Evolutionary conservation across 2,329 filamentous ascomycete genomes (phyloP), one percentile per base, ranked within the genome.

Genomic region (Pseudogymnoascus sp.): DNA sequence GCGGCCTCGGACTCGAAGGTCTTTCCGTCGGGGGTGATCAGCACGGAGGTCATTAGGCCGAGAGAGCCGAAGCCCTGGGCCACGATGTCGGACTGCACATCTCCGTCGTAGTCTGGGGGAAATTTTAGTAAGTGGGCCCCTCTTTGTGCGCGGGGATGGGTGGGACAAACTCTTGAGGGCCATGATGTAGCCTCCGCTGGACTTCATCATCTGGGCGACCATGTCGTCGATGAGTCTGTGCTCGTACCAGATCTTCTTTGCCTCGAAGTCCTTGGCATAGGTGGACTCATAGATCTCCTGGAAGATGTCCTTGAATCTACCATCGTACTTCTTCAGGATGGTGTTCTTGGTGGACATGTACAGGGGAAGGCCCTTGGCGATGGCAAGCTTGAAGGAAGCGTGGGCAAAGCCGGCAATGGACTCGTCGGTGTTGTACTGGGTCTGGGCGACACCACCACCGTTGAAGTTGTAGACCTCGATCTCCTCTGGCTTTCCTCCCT

Each of bases 341-440:
- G 95, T 99, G 84, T 97, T 97, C 89, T 99, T 99, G 79, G 95
- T 99, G 84, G 91, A 96, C 93, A 97, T 96, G 83, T 97, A 99
- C 73, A 99, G 83, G n/a, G 95, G 95, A 69, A 96, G 82, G 68
- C 82, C 82, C 85, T 96, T 95, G 77, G 86, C 82, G 53, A 97
- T 80, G 35, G 95, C 93, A 70, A 97, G 86, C 87, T 97, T 96
- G 87, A 99, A 97, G 70, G 88, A 93, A 67, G 95, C 90, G 76
- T 97, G 95, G 64, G 95, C 95, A 74, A 99, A 99, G 66, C 95
- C 95, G 63, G 82, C 80, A 77, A 99, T 99, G 74, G 90, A 95
- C 76, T 97, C 95, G 73, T 95, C 88, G 26, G 95, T 97, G 85
- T 99, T 99, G 84, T 97, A 99, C 82, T 96, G 93, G 63, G 92